These are phyloP conservation scores for Cyclostephanos tholiformis DNA, from an alignment of 108 stramenopile species.

Conservation along the genomic window DNA sequence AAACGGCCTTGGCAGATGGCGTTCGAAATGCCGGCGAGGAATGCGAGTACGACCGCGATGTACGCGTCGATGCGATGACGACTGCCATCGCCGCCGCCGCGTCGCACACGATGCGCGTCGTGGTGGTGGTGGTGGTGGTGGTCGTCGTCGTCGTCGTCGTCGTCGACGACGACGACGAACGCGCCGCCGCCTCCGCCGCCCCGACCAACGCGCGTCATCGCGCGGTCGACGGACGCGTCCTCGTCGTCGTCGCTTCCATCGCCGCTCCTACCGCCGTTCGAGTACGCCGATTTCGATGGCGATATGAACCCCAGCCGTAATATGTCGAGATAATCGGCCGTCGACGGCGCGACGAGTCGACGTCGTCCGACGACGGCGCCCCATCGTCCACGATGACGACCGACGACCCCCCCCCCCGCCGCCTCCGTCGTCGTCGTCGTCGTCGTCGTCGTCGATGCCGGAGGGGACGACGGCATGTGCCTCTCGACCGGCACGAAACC, in stretches of 20 bases:
- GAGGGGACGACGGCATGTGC: neutral
- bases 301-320: neutral
- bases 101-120: neutral
- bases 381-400: neutral
- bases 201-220: neutral
- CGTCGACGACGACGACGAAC: neutral
- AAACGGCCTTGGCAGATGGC: slow-evolving; percentile 21
- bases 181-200: neutral
- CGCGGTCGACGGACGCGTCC: neutral
- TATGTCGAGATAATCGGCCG: neutral
- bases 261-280: neutral
- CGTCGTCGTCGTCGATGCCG: neutral
- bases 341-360: neutral
- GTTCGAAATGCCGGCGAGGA: slow-evolving; percentile 34
- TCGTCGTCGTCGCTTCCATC: neutral
- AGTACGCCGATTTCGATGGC: neutral
- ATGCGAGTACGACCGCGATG: slow-evolving; percentile 22
- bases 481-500: neutral
- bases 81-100: neutral
- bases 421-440: neutral
- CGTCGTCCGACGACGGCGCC: no score
- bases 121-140: no score
- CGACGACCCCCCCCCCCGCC: no score
- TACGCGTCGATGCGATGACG: neutral
- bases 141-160: neutral